Evolutionary conservation across 129 eudicot species (phyloP), one percentile per base, ranked within the genome.

Genomic region (Dittrichia graveolens): DNA sequence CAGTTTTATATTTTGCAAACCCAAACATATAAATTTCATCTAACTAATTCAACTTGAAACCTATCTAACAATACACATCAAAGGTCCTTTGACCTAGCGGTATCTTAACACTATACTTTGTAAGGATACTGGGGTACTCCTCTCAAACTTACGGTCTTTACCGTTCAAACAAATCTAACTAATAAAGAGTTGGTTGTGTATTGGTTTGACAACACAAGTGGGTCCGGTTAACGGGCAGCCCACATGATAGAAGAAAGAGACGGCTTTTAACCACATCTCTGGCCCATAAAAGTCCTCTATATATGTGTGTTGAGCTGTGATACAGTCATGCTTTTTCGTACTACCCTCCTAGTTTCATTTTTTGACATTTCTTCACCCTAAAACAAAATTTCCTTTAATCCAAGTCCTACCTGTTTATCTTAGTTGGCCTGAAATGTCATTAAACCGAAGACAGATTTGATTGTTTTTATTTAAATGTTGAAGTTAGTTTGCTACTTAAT

Each of bases 271-370:
- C 57, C 55, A 57, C 57, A 57, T 42, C 2, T 8, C 3, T 56
- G 67, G 57, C 37, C 67, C 24, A 70, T 16, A 10, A 7, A 15
- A 41, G 46, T 57, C 54, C 24, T 8, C 8, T 55, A 24, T n/a
- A n/a, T n/a, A n/a, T n/a, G n/a, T 41, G 37, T 57, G n/a, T 18
- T 45, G 66, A 71, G 75, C 75, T 71, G 75, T 55, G 45, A 55
- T 31, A 39, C 43, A 41, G 53, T 54, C 65, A 70, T 42, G 16
- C 66, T 6, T 42, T 71, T 71, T 50, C 7, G 55, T 31, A 57
- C 34, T 2, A 0, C 52, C 63, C 63, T 31, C 34, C 1, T 7
- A 31, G 16, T 58, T 58, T 19, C 2, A 31, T 3, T 0, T 31
- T 58, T 58, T 58, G 16, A 58, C 42, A 31, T 4, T 24, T 58